Evolutionary conservation across 2,329 filamentous ascomycete species (phyloP), one percentile per base, ranked within the genome.

Genomic region (Penicillium decumbens): DNA sequence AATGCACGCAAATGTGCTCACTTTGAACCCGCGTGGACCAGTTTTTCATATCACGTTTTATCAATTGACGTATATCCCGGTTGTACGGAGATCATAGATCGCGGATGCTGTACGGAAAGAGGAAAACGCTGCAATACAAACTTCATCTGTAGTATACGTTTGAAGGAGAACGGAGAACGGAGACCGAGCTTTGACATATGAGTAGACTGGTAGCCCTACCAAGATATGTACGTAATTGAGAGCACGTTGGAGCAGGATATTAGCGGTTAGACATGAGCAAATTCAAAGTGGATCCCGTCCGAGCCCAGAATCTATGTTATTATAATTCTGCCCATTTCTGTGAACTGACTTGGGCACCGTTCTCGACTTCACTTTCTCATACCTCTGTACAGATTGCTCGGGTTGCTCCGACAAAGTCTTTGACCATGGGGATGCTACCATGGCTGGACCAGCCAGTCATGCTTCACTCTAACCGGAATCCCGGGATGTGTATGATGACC

Each of bases 401-500:
- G 39, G 3, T 13, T 8, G 6, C 39, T 27, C 28, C 24, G 41
- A 29, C 20, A 24, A 28, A 28, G 24, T 41, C 44, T 38, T 48
- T 30, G 13, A n/a, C 20, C n/a, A 50, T 47, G 49, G 43, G 46
- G 6, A 58, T 58, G 54, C 20, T 58, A 27, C 60, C 60, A 38
- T 63, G 57, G 51, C 53, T 64, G 35, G 50, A 53, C 47, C 51
- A 55, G 38, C 62, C 62, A 29, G 53, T 64, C 37, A 54, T 58
- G 54, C 40, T 64, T 39, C 61, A 62, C 51, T 62, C 59, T 2
- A 53, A 47, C 12, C 57, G 62, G 2, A 40, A 56, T 27, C 28
- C 52, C 18, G 57, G 56, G 1, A 41, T 45, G 30, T 63, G 61
- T 27, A 55, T 41, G 13, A 55, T 64, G 54, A 62, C 62, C 1